Percentiles rank a stretch among this genome's conserved stretches.
Conservation (phyloP, 2,329 filamentous ascomycete genomes). For the Trichoderma sp. region DNA sequence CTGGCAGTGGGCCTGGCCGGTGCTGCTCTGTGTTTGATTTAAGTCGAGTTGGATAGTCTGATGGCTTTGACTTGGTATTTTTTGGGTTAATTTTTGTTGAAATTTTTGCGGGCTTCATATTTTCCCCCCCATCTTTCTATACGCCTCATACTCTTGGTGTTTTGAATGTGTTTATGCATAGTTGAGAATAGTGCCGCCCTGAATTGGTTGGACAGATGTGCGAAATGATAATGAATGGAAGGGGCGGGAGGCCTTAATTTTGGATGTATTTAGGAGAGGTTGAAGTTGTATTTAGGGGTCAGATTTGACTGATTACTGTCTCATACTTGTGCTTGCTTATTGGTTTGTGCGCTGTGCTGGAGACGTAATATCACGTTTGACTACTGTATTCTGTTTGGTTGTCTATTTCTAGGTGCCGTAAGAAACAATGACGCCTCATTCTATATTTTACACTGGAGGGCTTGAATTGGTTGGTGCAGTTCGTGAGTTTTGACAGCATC, state of each 20-base stretch:
- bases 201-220: background rate
- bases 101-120: background rate
- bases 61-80: background rate
- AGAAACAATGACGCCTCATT: background rate
- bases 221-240: constrained; percentile 13
- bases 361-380: background rate
- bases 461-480: background rate
- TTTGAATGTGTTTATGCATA: constrained; percentile 11
- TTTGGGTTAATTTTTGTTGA: background rate
- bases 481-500: background rate
- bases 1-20: constrained; percentile 40
- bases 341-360: background rate
- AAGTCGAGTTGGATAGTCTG: background rate
- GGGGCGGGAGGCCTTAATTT: background rate
- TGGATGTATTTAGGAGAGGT: background rate
- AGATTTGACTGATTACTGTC: background rate
- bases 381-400: background rate
- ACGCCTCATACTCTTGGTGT: background rate
- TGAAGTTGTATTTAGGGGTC: background rate
- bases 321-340: background rate
- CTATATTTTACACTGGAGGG: background rate
- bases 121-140: background rate
- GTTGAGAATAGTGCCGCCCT: background rate
- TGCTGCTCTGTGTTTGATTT: constrained; percentile 36
- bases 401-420: background rate